Conservation (phyloP, 2,329 filamentous ascomycete genomes). For the Microdochium bolleyi region DNA sequence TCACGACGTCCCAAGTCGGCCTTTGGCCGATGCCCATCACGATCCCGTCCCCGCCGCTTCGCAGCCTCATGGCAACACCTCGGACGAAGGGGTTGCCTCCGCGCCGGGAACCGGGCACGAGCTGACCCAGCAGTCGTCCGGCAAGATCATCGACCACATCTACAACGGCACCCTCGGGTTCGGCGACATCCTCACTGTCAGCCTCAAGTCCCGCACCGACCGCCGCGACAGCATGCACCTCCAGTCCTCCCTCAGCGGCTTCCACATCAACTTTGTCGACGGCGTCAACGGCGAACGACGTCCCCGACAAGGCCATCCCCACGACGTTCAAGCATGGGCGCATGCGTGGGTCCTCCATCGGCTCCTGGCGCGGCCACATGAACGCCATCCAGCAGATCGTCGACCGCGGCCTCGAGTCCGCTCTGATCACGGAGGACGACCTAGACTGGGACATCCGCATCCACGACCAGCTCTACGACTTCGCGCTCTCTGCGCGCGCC, state of each 20-base stretch:
- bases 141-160: neutral
- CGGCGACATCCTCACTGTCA: constrained; percentile 36
- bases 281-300: constrained; percentile 29
- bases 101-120: neutral
- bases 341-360: constrained; percentile 17
- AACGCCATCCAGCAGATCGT: constrained; percentile 31
- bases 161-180: neutral
- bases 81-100: neutral
- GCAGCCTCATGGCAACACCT: neutral
- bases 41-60: neutral
- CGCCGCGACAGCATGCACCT: constrained; percentile 41
- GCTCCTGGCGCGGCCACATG: constrained; percentile 30
- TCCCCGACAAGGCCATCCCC: constrained; percentile 28
- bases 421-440: constrained; percentile 38
- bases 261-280: constrained; percentile 36
- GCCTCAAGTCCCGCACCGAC: constrained; percentile 39
- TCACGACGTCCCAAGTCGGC: neutral
- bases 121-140: neutral
- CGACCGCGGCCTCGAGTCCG: constrained; percentile 30
- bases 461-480: constrained; percentile 27
- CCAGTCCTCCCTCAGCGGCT: constrained; percentile 32
- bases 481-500: constrained; percentile 12
- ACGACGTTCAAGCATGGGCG: constrained; percentile 21
- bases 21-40: neutral
- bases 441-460: constrained; percentile 37